phyloP scores from a whole-genome alignment of 1,284 basidiomycete genomes.

The Coriolopsis trogii region DNA sequence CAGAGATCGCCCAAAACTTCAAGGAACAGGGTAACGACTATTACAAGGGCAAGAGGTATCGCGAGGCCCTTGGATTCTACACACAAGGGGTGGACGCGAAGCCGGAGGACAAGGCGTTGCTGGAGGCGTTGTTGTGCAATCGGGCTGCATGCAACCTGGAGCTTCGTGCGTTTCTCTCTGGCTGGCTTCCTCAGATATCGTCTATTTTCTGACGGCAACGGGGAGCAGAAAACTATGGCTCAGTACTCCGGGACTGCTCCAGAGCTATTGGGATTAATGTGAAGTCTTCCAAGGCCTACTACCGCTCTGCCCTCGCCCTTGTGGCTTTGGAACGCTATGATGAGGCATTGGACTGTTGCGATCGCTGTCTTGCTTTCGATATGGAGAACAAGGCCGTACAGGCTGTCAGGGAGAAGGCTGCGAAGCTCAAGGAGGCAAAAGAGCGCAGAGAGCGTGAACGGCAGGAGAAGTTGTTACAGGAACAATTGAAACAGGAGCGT shows the following conservation, averaged over 20 bases:
- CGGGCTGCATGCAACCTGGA: conserved; percentile 93
- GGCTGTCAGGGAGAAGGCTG: conserved; percentile 48
- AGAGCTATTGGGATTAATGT: conserved; percentile 66
- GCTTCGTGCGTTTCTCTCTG: conserved; percentile 55
- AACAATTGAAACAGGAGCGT: conserved; percentile 48
- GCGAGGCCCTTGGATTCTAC: conserved; percentile 91
- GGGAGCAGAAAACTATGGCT: conserved; percentile 82
- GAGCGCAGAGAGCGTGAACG: conserved; percentile 54
- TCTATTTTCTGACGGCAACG: too few species aligned
- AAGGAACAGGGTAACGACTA: conserved; percentile 97
- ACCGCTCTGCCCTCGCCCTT: conserved; percentile 80
- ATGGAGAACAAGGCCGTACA: conserved; percentile 54
- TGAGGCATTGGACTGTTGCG: conserved; percentile 83
- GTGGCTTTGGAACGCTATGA: conserved; percentile 71
- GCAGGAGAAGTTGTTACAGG: conserved; percentile 49
- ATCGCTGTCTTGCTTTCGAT: conserved; percentile 65
- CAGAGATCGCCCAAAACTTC: conserved; percentile 91
- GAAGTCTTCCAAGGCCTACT: conserved; percentile 79
- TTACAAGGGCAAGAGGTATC: conserved; percentile 83
- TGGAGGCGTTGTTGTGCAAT: conserved; percentile 83
- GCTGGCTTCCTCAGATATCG: not conserved
- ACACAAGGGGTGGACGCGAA: conserved; percentile 87
- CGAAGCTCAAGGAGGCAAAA: conserved; percentile 48
- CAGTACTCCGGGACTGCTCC: conserved; percentile 84
- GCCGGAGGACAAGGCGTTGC: conserved; percentile 63